phyloP scores from a whole-genome alignment of 352 stramenopile species.

The Vaucheria bursata region DNA sequence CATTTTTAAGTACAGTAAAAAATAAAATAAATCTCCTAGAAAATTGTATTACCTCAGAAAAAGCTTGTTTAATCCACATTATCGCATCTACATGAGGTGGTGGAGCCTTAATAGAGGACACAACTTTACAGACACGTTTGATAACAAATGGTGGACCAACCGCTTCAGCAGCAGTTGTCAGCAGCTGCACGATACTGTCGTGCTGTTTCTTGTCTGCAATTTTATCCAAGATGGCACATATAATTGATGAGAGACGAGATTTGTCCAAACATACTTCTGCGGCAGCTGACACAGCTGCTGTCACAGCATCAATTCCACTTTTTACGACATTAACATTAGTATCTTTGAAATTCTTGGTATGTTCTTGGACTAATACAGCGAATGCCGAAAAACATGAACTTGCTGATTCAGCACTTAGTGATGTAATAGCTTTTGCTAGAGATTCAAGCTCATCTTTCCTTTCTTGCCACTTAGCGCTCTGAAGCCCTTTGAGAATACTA shows the following conservation, averaged over 20 bases:
- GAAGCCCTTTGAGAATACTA: not conserved
- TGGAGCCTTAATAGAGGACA: constrained; percentile 31
- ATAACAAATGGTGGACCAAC: constrained; percentile 12
- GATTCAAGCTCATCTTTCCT: not conserved
- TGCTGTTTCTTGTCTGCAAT: constrained; percentile 38
- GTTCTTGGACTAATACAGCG: constrained; percentile 21
- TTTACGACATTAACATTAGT: constrained; percentile 48
- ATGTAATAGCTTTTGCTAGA: not conserved
- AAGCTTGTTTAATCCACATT: constrained; percentile 11
- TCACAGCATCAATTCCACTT: constrained; percentile 20
- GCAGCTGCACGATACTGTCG: constrained; percentile 17
- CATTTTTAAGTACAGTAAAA: not conserved
- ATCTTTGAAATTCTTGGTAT: constrained; percentile 47
- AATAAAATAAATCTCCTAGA: too few species aligned
- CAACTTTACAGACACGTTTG: constrained; percentile 20
- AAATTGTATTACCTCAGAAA: not conserved
- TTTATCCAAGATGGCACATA: constrained; percentile 34
- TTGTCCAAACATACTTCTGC: constrained; percentile 11
- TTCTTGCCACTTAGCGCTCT: constrained; percentile 11
- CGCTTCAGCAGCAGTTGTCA: constrained; percentile 30
- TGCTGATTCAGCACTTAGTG: not conserved
- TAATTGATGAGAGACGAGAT: constrained; percentile 17
- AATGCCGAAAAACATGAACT: constrained; percentile 13
- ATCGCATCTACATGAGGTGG: constrained; percentile 30
- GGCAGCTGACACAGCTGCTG: constrained; percentile 11